Evolutionary conservation across 2,329 filamentous ascomycete species (phyloP).

Genomic region (Clarireedia monteithiana): DNA sequence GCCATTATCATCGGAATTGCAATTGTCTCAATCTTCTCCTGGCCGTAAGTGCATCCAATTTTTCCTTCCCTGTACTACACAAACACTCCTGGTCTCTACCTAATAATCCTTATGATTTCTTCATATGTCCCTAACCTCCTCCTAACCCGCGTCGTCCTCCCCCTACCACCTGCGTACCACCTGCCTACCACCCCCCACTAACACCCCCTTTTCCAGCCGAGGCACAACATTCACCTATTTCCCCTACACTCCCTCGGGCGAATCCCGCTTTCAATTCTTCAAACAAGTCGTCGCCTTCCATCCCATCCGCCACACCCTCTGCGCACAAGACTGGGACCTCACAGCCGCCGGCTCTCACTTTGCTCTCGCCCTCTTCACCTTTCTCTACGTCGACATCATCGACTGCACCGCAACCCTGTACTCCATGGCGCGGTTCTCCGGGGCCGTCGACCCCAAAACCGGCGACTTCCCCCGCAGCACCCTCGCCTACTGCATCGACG

Average conservation of each 20-base stretch:
- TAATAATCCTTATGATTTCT: too few species aligned
- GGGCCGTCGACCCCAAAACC: slow-evolving; percentile 53
- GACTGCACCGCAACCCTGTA: slow-evolving; percentile 72
- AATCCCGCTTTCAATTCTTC: slow-evolving; percentile 64
- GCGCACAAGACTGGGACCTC: slow-evolving; percentile 60
- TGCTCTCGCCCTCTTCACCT: slow-evolving; percentile 64
- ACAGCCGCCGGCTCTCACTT: slow-evolving; percentile 46
- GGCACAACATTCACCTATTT: slow-evolving; percentile 67
- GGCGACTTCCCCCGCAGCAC: slow-evolving; percentile 84
- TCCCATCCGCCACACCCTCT: slow-evolving; percentile 56
- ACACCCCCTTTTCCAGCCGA: slow-evolving; percentile 35
- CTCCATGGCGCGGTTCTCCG: slow-evolving; percentile 73
- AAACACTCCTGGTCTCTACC: background rate
- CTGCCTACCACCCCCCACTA: background rate
- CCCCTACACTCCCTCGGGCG: slow-evolving; percentile 54
- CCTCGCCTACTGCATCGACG: slow-evolving; percentile 68
- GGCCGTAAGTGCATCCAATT: slow-evolving; percentile 47
- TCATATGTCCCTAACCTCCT: too few species aligned
- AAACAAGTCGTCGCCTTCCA: slow-evolving; percentile 64
- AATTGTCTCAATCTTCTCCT: slow-evolving; percentile 65
- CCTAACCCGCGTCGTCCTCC: too few species aligned
- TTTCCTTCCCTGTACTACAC: background rate
- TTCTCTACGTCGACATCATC: slow-evolving; percentile 73
- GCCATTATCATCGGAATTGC: slow-evolving; percentile 68
- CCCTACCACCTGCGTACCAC: too few species aligned